These are phyloP conservation scores for Hygrophoropsis aurantiaca DNA, from an alignment of 768 basidiomycete genomes.

Conservation along the genomic window DNA sequence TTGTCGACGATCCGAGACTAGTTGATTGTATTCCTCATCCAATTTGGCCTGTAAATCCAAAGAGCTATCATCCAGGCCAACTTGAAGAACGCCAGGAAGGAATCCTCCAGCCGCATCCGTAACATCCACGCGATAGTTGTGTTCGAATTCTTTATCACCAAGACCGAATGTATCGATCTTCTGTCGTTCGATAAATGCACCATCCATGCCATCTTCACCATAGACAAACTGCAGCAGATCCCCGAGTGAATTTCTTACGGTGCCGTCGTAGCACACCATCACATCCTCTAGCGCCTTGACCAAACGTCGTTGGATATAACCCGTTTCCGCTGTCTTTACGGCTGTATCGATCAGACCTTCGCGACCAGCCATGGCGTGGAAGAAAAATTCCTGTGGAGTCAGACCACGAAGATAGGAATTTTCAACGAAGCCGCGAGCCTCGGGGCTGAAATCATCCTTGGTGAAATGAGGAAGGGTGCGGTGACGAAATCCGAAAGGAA, in stretches of 20 bases:
- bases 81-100: conserved; percentile 74
- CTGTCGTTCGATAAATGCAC: conserved; percentile 95
- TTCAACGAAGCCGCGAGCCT: conserved; percentile 97
- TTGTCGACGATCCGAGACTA: conserved; percentile 70
- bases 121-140: conserved; percentile 92
- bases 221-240: conserved; percentile 96
- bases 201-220: conserved; percentile 99
- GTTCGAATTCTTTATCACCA: conserved; percentile 80
- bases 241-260: conserved; percentile 94
- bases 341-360: conserved; percentile 99
- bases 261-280: conserved; percentile 96
- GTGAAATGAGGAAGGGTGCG: conserved; percentile 96
- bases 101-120: conserved; percentile 83
- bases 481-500: conserved; percentile 97
- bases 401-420: conserved; percentile 96
- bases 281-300: conserved; percentile 99
- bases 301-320: conserved; percentile 96
- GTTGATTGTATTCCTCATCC: conserved; percentile 72
- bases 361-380: conserved; percentile 99
- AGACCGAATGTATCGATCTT: conserved; percentile 87
- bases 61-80: conserved; percentile 84
- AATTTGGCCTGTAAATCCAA: conserved; percentile 80
- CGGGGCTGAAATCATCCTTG: conserved; percentile 98
- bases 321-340: conserved; percentile 99
- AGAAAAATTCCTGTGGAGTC: conserved; percentile 98